Evolutionary conservation across 345 rosid species (phyloP), one percentile per base, ranked within the genome.

Genomic region (Eucalyptus fibrosa): DNA sequence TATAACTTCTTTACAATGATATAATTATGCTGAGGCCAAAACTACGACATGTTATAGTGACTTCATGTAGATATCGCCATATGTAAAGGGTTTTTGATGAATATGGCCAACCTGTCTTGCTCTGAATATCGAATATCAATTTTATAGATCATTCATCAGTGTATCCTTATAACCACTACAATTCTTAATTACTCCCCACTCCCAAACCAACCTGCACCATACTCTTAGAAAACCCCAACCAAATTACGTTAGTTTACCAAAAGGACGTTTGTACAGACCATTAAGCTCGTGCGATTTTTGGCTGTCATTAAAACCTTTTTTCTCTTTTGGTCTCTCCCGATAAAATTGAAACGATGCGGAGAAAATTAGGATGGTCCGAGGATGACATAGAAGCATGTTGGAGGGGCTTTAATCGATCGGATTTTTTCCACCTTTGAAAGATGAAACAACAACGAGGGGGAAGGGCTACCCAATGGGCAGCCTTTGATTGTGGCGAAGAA

Each of bases 221-320:
- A 51, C 55, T 51, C 21, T 51, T 51, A 51, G 7, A 50, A 51
- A 1, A 51, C 21, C 55, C 21, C 55, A 51, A 51, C 23, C 55
- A 51, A 56, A 56, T 56, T 56, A 56, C 12, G 62, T 56, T 23
- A 56, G 30, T 24, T 56, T 56, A 0, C 62, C 28, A 56, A 11
- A 0, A 4, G 6, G 62, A 51, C 55, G 55, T 51, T 18, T 1
- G 9, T 51, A 51, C 55, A 0, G 23, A 56, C 28, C 0, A 56
- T 56, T 56, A 23, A 56, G 62, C 0, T 56, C 28, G 62, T 56
- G 28, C 62, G 6, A 56, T 56, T 56, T 56, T 56, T 24, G 1
- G 30, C 30, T 59, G 15, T 59, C 30, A 59, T 59, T 28, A 59
- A 59, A 26, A 15, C 15, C 2, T 26, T 56, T 26, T 59, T 59